These are phyloP conservation scores for Arthrinium puccinioides DNA, from an alignment of 2,329 filamentous ascomycete genomes.

Conservation along the genomic window DNA sequence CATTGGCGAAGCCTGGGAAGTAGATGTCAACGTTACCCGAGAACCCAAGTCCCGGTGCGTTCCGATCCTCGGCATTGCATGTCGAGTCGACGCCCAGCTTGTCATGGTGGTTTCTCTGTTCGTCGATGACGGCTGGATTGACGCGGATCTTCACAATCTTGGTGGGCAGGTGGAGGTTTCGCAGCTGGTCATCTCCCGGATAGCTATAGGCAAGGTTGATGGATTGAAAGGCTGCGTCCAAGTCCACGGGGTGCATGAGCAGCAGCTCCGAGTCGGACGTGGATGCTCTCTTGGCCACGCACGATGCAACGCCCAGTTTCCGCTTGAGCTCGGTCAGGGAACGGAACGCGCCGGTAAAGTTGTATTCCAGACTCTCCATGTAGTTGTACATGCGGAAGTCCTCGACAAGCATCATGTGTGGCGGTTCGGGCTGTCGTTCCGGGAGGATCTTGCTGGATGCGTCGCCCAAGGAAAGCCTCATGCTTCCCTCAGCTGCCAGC, in stretches of 20 bases:
- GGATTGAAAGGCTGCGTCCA: conserved; percentile 25
- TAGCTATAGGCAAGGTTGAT: conserved; percentile 19
- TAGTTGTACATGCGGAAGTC: background rate
- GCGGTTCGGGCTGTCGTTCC: background rate
- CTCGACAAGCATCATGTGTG: background rate
- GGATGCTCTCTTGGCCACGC: background rate
- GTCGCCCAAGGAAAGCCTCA: background rate
- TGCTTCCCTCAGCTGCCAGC: background rate
- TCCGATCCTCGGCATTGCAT: too few species aligned
- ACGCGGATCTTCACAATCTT: conserved; percentile 13
- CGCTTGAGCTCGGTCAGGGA: background rate
- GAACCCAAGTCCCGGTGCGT: too few species aligned
- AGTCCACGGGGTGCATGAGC: conserved; percentile 17
- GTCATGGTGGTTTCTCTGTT: background rate
- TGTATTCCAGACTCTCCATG: background rate
- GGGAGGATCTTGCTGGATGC: background rate
- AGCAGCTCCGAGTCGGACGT: background rate
- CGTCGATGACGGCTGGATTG: conserved; percentile 8
- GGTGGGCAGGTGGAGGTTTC: conserved; percentile 13
- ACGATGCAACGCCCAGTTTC: conserved; percentile 7
- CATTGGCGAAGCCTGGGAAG: too few species aligned
- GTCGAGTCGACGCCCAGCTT: background rate
- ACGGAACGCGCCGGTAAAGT: background rate
- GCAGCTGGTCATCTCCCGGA: conserved; percentile 19
- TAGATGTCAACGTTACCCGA: too few species aligned